A percentile compares a stretch with the other conserved stretches of the same genome.
Evolutionary conservation across 2,329 filamentous ascomycete genomes (phyloP).

Genomic region (Fusarium humuli): DNA sequence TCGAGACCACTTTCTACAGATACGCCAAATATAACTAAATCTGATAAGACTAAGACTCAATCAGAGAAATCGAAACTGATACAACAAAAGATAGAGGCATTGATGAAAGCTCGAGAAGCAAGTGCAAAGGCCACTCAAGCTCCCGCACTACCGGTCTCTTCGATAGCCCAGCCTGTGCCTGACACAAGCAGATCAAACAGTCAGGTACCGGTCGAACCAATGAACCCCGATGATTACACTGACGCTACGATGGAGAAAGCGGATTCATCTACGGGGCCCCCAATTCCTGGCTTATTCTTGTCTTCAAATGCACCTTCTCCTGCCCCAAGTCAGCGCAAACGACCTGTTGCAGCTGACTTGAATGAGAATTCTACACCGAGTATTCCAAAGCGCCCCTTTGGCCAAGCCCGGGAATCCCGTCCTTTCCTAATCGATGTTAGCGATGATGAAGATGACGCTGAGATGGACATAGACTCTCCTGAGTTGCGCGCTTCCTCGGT

Average conservation of each 20-base stretch:
- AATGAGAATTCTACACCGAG: slow-evolving; percentile 63
- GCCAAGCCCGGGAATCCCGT: slow-evolving; percentile 67
- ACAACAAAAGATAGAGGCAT: slow-evolving; percentile 81
- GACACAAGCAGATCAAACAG: slow-evolving; percentile 12
- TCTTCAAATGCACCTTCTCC: slow-evolving; percentile 46
- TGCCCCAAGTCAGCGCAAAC: slow-evolving; percentile 49
- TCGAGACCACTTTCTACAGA: slow-evolving; percentile 39
- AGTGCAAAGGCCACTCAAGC: slow-evolving; percentile 46
- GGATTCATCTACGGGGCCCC: slow-evolving; percentile 28
- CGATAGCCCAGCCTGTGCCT: slow-evolving; percentile 7
- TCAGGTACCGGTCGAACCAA: background rate
- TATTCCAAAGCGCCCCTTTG: slow-evolving; percentile 70
- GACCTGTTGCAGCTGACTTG: slow-evolving; percentile 75
- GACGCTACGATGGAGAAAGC: slow-evolving; percentile 8
- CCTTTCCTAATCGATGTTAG: slow-evolving; percentile 87
- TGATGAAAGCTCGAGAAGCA: slow-evolving; percentile 69
- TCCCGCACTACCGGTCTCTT: background rate
- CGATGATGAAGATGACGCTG: slow-evolving; percentile 74
- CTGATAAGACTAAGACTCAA: slow-evolving; percentile 50
- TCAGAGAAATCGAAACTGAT: slow-evolving; percentile 79
- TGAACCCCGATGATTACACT: slow-evolving; percentile 13
- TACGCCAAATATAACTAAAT: slow-evolving; percentile 2
- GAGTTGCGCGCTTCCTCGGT: slow-evolving; percentile 55
- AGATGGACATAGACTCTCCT: slow-evolving; percentile 74
- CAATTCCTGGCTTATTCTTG: slow-evolving; percentile 55